Percentiles rank a stretch among this genome's conserved stretches.
These are phyloP conservation scores for Epichloe sibirici DNA, from an alignment of 2,329 filamentous ascomycete species.

Conservation along the genomic window DNA sequence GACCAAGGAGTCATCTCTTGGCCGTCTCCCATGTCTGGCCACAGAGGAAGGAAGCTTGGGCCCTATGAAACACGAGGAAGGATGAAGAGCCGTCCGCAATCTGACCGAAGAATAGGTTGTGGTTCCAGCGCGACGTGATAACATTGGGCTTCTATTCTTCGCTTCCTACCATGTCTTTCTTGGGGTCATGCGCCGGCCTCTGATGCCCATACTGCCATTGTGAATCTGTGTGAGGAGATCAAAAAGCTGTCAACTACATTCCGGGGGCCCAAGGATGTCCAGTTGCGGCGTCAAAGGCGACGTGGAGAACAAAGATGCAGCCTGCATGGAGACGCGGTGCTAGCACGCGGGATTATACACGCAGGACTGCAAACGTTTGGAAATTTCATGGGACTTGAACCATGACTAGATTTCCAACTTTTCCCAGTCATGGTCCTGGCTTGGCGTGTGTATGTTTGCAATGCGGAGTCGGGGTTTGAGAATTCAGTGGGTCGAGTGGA, in stretches of 20 bases:
- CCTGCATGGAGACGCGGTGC: not conserved
- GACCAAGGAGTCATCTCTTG: too few species aligned
- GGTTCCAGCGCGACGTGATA: too few species aligned
- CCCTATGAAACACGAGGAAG: too few species aligned
- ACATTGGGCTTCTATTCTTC: not conserved
- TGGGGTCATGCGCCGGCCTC: not conserved
- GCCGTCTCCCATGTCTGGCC: too few species aligned
- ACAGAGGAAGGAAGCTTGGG: too few species aligned
- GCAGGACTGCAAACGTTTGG: not conserved
- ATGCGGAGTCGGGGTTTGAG: not conserved
- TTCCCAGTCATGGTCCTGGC: not conserved
- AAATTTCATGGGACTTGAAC: not conserved
- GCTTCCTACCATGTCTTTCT: not conserved
- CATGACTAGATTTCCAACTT: not conserved
- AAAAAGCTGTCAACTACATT: not conserved
- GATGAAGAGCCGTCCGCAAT: too few species aligned
- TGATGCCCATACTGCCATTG: not conserved
- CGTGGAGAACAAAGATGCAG: too few species aligned
- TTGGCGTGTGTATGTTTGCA: not conserved
- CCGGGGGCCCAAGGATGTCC: not conserved
- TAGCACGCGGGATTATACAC: not conserved
- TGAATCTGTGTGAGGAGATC: not conserved
- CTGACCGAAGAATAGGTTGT: too few species aligned
- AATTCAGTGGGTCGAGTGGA: too few species aligned
- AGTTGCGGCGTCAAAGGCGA: too few species aligned